Base-by-base conservation (phyloP, 176 grass and related monocot genomes). In the Carex parvula region DNA sequence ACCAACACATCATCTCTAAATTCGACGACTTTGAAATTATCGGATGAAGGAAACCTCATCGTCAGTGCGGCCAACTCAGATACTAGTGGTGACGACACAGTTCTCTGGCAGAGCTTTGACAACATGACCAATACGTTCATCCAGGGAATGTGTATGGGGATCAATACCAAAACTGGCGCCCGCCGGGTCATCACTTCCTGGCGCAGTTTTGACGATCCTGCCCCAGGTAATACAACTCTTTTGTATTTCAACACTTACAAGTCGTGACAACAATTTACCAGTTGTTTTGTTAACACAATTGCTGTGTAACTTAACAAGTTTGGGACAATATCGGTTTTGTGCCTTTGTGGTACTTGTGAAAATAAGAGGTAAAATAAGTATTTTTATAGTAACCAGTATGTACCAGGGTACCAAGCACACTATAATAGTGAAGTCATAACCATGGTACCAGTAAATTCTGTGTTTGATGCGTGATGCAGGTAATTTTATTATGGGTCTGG, bases 401-500 rank as follows among this genome's bases (percentile, higher is more conserved):
- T 60, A 60, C 58, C 58, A 60, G 4, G 17, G 58, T 21, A 60
- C 58, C n/a, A 21, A 60, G 58, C 18, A 60, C 18, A 60, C 17
- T 60, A 21, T 60, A 60, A 8, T 60, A 6, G 58, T 18, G 17
- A n/a, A 60, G 18, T 48, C 46, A 48, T 48, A 48, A 48, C 9
- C 46, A 48, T 48, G 46, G 46, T 48, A 48, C 9, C 46, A 48
- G 46, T 39, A 39, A 39, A 60, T 60, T 18, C 46, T 50, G 57
- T 60, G 89, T 91, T 62, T 88, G 86, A 72, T 97, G 88, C 77
- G 77, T 92, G 71, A 66, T 94, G 82, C 52, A 79, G 75, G 75
- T 18, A 79, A 79, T 30, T 79, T 79, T 59, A 59, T 53, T 15
- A 79, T 79, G 75, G 75, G 75, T 55, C n/a, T 79, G 46, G 75